Evolutionary conservation across 2,329 filamentous ascomycete species (phyloP).

Genomic region (Claviceps maximensis): DNA sequence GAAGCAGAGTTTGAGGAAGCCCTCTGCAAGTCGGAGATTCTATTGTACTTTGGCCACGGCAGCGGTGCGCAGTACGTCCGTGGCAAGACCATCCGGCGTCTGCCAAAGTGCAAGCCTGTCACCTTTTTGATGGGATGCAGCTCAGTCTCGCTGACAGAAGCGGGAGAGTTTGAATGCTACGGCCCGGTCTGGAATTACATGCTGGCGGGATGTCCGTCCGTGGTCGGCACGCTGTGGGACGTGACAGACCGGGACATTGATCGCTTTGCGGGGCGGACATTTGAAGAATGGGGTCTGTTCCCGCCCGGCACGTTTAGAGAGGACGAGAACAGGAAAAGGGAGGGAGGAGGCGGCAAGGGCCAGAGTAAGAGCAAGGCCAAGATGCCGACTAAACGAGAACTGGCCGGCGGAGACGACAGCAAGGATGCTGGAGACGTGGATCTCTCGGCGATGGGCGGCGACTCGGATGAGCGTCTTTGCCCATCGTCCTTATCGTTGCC

Average conservation of each 20-base stretch:
- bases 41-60: constrained; percentile 94
- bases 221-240: constrained; percentile 92
- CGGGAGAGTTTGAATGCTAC: constrained; percentile 80
- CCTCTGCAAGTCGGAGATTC: constrained; percentile 53
- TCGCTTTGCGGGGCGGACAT: constrained; percentile 65
- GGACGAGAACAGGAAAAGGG: constrained; percentile 15
- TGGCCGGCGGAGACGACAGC: neutral
- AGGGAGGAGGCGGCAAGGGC: constrained; percentile 5
- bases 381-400: neutral
- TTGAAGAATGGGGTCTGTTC: constrained; percentile 78
- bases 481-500: constrained; percentile 34
- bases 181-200: constrained; percentile 88
- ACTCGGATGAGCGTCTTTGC: neutral
- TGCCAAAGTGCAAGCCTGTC: constrained; percentile 61
- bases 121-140: constrained; percentile 91
- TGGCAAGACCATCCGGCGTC: constrained; percentile 63
- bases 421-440: constrained; percentile 5
- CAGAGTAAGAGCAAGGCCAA: neutral
- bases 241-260: constrained; percentile 97
- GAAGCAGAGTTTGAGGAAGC: constrained; percentile 64
- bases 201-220: constrained; percentile 70
- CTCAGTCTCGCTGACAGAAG: constrained; percentile 63
- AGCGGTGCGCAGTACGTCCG: constrained; percentile 91
- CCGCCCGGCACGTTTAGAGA: constrained; percentile 30
- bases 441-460: neutral